Evolutionary conservation across 345 rosid species (phyloP).

Genomic region (Heritiera littoralis): DNA sequence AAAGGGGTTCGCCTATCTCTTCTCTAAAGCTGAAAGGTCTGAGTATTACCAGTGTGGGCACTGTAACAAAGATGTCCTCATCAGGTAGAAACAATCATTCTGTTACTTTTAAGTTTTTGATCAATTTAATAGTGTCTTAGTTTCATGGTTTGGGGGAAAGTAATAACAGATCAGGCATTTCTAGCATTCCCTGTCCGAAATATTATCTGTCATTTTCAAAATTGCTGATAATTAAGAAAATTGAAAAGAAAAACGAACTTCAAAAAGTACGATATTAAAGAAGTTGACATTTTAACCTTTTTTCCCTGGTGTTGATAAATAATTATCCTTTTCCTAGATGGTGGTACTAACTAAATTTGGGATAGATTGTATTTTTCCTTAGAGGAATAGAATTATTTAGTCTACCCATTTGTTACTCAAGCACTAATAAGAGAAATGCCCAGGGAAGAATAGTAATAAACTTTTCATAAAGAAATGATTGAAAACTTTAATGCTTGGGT

Average conservation of each 20-base stretch:
- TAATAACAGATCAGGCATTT: background rate
- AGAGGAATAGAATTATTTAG: no score
- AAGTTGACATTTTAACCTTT: background rate
- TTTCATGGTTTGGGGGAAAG: background rate
- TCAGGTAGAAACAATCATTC: conserved; percentile 51
- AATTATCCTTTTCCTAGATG: background rate
- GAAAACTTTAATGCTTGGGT: background rate
- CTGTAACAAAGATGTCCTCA: conserved; percentile 71
- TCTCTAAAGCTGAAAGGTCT: conserved; percentile 71
- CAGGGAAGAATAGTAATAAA: background rate
- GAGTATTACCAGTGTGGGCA: conserved; percentile 74
- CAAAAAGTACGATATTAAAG: background rate
- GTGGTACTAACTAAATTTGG: background rate
- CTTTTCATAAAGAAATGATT: background rate
- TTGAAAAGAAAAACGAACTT: background rate
- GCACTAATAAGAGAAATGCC: background rate
- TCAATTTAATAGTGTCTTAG: background rate
- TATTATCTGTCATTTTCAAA: background rate
- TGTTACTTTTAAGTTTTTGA: background rate
- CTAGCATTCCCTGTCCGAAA: background rate
- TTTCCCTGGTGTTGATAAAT: background rate
- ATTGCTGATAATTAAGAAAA: background rate
- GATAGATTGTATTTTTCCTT: background rate
- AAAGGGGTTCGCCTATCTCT: conserved; percentile 77
- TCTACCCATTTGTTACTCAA: background rate